phyloP scores from a whole-genome alignment of 2,329 filamentous ascomycete genomes.

The Cladosporium sp. region DNA sequence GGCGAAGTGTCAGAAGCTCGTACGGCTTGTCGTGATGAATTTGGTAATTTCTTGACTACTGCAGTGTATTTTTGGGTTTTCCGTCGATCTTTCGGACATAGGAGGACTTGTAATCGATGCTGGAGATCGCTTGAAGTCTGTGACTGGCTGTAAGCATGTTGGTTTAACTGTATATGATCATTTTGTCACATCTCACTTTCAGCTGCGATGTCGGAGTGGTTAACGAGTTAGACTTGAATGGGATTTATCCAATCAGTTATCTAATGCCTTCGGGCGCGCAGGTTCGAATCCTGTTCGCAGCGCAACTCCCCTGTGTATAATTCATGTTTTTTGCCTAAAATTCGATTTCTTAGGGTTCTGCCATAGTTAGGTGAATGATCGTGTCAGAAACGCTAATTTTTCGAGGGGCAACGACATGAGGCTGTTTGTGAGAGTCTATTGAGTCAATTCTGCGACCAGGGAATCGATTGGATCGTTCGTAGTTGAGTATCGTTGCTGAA shows the following conservation, averaged over 20 bases:
- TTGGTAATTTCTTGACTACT: neutral
- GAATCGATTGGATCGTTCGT: neutral
- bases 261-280: constrained; percentile 32
- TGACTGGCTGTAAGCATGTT: no score
- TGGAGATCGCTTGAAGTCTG: neutral
- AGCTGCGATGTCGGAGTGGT: constrained; percentile 18
- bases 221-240: constrained; percentile 32
- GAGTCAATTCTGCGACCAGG: neutral
- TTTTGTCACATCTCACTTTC: neutral
- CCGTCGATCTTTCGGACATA: neutral
- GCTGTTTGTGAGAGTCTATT: neutral
- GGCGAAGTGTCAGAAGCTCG: neutral
- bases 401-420: neutral
- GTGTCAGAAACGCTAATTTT: neutral
- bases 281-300: constrained; percentile 33
- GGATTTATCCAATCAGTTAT: constrained; percentile 23
- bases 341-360: no score
- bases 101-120: neutral
- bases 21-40: neutral
- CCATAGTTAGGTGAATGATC: no score
- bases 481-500: neutral
- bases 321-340: neutral
- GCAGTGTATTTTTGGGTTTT: neutral
- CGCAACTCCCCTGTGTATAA: neutral
- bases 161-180: no score